A percentile compares a stretch with the other conserved stretches of the same genome.
These are phyloP conservation scores for Marchantia paleacea DNA, from an alignment of 225 moss, liverwort and hornwort species.

Conservation along the genomic window DNA sequence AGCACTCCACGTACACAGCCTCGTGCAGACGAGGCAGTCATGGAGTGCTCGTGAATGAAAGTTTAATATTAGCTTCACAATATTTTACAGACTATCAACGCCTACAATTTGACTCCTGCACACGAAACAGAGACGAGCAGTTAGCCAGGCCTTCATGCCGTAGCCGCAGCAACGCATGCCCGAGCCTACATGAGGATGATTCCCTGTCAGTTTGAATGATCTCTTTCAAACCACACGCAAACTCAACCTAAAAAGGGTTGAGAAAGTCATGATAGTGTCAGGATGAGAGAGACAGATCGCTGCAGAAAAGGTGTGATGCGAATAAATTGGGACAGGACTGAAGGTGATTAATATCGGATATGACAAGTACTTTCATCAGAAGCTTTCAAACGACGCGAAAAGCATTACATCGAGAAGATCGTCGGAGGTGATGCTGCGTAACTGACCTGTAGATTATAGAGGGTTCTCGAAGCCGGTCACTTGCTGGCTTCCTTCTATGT, in stretches of 20 bases:
- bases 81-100: conserved; percentile 18
- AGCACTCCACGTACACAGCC: too few species aligned
- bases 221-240: too few species aligned
- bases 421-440: neutral
- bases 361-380: neutral
- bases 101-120: neutral
- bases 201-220: too few species aligned
- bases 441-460: conserved; percentile 20
- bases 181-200: too few species aligned
- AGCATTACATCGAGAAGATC: too few species aligned
- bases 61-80: conserved; percentile 21
- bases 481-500: conserved; percentile 57
- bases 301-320: too few species aligned
- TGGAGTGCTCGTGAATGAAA: conserved; percentile 12
- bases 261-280: too few species aligned
- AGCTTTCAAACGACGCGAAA: neutral
- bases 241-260: too few species aligned
- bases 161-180: too few species aligned
- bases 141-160: too few species aligned
- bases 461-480: conserved; percentile 23
- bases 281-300: too few species aligned
- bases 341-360: too few species aligned
- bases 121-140: neutral
- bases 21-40: neutral
- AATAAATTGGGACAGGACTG: neutral